Conservation (phyloP, 2,329 filamentous ascomycete genomes). For the Ophiostoma sp. region DNA sequence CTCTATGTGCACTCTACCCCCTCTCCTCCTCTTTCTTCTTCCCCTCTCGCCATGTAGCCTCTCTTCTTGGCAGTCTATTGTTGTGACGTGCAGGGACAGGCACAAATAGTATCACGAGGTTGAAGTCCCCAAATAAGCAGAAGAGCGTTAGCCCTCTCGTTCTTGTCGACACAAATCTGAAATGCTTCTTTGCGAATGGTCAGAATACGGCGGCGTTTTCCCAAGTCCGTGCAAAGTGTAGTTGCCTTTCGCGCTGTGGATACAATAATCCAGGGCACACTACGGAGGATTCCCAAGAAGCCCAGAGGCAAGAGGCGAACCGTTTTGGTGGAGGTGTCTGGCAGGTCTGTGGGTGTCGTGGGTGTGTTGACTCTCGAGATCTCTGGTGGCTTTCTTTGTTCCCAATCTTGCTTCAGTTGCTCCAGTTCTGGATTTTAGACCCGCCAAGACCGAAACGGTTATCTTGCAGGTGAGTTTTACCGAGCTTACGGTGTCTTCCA, state of each 20-base stretch:
- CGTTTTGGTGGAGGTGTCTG: background rate
- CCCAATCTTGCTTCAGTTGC: background rate
- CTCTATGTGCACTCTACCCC: background rate
- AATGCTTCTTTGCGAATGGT: background rate
- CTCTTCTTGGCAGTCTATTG: background rate
- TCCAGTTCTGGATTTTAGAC: too few relatives aligned
- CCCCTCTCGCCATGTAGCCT: background rate
- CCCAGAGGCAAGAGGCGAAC: conserved; percentile 3
- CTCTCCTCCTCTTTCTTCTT: background rate
- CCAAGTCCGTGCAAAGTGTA: background rate
- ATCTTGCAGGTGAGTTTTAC: background rate
- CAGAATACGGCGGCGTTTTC: background rate
- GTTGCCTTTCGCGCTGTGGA: background rate
- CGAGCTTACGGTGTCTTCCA: background rate
- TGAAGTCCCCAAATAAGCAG: too few relatives aligned
- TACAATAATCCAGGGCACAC: background rate
- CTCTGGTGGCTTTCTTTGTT: background rate
- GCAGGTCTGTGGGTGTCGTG: too few relatives aligned
- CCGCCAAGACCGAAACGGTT: background rate
- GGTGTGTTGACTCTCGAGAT: background rate
- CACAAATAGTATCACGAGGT: too few relatives aligned
- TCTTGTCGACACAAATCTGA: too few relatives aligned
- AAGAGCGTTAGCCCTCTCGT: background rate
- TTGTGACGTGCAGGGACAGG: too few relatives aligned
- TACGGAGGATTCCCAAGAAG: background rate